A percentile compares a stretch with the other conserved stretches of the same genome.
These are phyloP conservation scores for Melanomma pulvis-pyrius DNA, from an alignment of 495 filamentous ascomycete genomes.

Conservation along the genomic window DNA sequence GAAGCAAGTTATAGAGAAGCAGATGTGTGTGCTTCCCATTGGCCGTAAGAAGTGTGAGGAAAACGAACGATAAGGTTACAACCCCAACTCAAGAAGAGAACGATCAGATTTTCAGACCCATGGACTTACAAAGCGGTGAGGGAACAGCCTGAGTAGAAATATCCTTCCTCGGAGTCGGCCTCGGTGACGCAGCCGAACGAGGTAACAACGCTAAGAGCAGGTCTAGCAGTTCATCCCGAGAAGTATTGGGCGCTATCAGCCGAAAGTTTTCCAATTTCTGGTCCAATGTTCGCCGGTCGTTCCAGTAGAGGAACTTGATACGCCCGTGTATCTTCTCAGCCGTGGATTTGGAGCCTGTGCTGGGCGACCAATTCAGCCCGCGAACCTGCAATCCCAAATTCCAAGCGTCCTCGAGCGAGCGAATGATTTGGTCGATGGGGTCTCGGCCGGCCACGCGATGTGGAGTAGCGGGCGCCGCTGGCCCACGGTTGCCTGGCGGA, in stretches of 20 bases:
- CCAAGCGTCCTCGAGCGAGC: slow-evolving; percentile 7
- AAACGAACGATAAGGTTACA: background rate
- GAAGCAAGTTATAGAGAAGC: background rate
- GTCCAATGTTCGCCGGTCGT: background rate
- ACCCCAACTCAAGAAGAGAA: background rate
- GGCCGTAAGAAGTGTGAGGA: background rate
- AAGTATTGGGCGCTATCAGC: background rate
- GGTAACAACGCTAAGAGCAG: background rate
- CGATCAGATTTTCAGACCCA: background rate
- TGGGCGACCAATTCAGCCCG: slow-evolving; percentile 13
- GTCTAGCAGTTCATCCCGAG: background rate
- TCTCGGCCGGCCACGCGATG: background rate
- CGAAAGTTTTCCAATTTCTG: background rate
- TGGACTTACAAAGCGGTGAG: background rate
- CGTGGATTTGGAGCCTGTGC: background rate
- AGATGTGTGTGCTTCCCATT: background rate
- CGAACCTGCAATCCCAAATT: slow-evolving; percentile 11
- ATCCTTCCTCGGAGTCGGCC: background rate
- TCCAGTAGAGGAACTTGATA: slow-evolving; percentile 17
- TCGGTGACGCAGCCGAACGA: background rate
- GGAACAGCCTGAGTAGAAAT: background rate
- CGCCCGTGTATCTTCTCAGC: slow-evolving; percentile 6
- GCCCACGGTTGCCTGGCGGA: slow-evolving; percentile 3
- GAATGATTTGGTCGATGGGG: slow-evolving; percentile 19
- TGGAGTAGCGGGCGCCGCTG: slow-evolving; percentile 5